phyloP scores from a whole-genome alignment of 164 flowering plant genomes.

The Tetracentron sinense region DNA sequence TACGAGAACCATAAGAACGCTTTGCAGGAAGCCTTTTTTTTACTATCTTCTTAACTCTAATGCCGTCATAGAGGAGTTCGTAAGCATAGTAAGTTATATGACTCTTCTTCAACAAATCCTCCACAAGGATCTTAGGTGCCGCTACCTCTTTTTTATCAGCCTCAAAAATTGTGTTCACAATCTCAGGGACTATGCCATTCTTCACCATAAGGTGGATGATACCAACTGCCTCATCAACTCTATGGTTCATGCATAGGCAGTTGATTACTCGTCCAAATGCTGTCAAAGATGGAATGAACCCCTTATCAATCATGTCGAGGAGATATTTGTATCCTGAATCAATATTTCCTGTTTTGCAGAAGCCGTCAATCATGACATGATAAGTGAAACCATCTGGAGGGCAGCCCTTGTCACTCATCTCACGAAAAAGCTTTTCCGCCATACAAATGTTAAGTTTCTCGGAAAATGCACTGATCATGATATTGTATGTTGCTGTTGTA shows the following conservation, averaged over 20 bases:
- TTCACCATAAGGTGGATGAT: slow-evolving; percentile 67
- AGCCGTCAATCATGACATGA: slow-evolving; percentile 72
- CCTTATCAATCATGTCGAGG: slow-evolving; percentile 44
- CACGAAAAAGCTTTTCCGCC: slow-evolving; percentile 51
- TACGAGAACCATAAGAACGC: neutral
- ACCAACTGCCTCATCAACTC: slow-evolving; percentile 64
- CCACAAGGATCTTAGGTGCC: slow-evolving; percentile 85
- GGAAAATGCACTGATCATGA: slow-evolving; percentile 62
- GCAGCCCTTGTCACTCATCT: slow-evolving; percentile 51
- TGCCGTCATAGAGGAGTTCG: slow-evolving; percentile 73
- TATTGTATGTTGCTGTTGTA: slow-evolving; percentile 63
- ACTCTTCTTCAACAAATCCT: slow-evolving; percentile 70
- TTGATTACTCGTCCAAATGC: slow-evolving; percentile 80
- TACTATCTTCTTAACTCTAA: slow-evolving; percentile 61
- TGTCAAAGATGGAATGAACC: slow-evolving; percentile 57
- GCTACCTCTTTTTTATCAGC: slow-evolving; percentile 74
- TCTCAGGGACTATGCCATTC: slow-evolving; percentile 73
- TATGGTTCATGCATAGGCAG: slow-evolving; percentile 61
- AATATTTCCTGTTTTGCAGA: slow-evolving; percentile 60
- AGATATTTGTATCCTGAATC: slow-evolving; percentile 53
- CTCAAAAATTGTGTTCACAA: slow-evolving; percentile 65
- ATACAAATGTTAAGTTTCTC: slow-evolving; percentile 48
- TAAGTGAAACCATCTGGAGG: slow-evolving; percentile 64
- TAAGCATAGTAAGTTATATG: slow-evolving; percentile 64
- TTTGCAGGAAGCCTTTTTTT: slow-evolving; percentile 32